These are phyloP conservation scores for Aureobasidium namibiae DNA, from an alignment of 2,329 filamentous ascomycete species.

Conservation along the genomic window DNA sequence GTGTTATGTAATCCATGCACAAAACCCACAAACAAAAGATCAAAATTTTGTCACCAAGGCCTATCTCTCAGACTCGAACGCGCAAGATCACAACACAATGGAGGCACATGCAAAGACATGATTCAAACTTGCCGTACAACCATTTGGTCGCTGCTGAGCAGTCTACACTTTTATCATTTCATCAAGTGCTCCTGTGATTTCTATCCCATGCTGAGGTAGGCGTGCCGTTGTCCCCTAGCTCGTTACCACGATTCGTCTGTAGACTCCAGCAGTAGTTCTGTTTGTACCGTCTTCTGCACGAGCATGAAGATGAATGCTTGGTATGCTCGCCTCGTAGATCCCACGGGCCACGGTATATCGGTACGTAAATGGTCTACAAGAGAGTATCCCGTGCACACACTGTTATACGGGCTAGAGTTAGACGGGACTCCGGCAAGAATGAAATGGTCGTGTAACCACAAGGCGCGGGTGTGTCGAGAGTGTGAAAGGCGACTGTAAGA, in stretches of 20 bases:
- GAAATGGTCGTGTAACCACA: neutral
- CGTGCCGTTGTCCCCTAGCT: too few relatives aligned
- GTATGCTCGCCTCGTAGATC: too few relatives aligned
- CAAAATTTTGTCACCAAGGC: constrained; percentile 17
- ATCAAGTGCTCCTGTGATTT: neutral
- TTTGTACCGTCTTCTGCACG: too few relatives aligned
- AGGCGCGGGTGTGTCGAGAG: too few relatives aligned
- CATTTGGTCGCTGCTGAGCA: constrained; percentile 16
- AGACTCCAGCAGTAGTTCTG: too few relatives aligned
- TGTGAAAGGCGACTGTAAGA: neutral
- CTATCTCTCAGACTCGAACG: constrained; percentile 28
- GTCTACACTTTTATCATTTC: neutral
- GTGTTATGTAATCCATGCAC: constrained; percentile 20
- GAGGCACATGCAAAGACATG: constrained; percentile 14
- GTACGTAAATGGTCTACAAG: too few relatives aligned
- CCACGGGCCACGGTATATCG: too few relatives aligned
- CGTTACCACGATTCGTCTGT: too few relatives aligned
- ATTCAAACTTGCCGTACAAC: constrained; percentile 14
- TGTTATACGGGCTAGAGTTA: too few relatives aligned
- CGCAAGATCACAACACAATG: constrained; percentile 16
- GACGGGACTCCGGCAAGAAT: too few relatives aligned
- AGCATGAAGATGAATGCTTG: too few relatives aligned
- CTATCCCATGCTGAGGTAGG: neutral
- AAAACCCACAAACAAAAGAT: constrained; percentile 18
- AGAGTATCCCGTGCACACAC: too few relatives aligned